These are phyloP conservation scores for Phlyctochytrium planicorne DNA, from an alignment of 192 early-diverging fungal species.

Conservation along the genomic window DNA sequence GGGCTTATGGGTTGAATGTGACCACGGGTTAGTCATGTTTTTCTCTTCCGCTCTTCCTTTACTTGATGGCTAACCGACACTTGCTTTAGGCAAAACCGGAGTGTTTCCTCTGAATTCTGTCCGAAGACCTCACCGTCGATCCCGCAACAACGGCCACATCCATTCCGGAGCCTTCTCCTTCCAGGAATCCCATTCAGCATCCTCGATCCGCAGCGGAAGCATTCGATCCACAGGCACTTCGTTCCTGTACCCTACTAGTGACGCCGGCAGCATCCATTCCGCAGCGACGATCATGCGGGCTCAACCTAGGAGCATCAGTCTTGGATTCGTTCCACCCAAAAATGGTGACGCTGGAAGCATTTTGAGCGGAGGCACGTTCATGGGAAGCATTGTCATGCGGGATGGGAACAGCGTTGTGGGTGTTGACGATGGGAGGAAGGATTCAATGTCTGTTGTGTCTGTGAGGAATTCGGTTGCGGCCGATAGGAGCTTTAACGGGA, in stretches of 20 bases:
- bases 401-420: neutral
- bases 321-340: neutral
- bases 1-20: neutral
- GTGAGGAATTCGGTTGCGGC: too few relatives aligned
- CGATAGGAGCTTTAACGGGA: too few relatives aligned
- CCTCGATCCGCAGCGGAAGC: neutral
- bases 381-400: neutral
- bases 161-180: neutral
- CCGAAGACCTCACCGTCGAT: neutral
- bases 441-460: too few relatives aligned
- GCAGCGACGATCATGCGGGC: neutral
- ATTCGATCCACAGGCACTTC: too few relatives aligned
- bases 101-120: neutral
- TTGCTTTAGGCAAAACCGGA: neutral
- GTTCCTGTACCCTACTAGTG: neutral
- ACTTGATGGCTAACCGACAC: neutral
- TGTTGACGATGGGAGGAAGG: too few relatives aligned
- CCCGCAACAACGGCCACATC: neutral
- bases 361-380: neutral
- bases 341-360: neutral
- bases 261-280: too few relatives aligned
- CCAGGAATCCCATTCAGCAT: too few relatives aligned
- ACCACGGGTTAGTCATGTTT: neutral
- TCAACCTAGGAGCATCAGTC: neutral
- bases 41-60: too few relatives aligned